Conservation (phyloP, 2,329 filamentous ascomycete genomes). For the Aspergillus sp. region DNA sequence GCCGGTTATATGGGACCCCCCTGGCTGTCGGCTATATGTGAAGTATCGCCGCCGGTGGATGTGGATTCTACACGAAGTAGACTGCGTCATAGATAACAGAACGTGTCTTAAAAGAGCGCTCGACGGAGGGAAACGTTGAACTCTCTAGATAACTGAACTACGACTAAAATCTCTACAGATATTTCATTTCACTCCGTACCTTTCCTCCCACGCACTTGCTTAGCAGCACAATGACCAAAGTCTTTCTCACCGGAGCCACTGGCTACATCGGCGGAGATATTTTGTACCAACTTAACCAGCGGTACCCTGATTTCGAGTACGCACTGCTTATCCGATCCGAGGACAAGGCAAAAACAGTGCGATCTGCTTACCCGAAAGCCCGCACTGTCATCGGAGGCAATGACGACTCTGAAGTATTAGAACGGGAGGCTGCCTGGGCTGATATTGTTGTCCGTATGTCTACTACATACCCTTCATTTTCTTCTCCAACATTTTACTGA, state of each 20-base stretch:
- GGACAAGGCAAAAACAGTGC: constrained; percentile 37
- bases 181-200: neutral
- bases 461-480: neutral
- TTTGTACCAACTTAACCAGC: constrained; percentile 42
- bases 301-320: constrained; percentile 43
- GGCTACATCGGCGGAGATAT: constrained; percentile 53
- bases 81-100: too few relatives aligned
- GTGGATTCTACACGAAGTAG: too few relatives aligned
- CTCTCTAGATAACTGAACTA: too few relatives aligned
- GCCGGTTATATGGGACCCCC: too few relatives aligned
- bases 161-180: too few relatives aligned
- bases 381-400: constrained; percentile 54
- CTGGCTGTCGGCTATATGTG: too few relatives aligned
- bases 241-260: constrained; percentile 52
- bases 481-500: neutral
- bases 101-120: too few relatives aligned
- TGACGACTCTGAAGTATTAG: neutral
- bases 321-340: constrained; percentile 39
- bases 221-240: neutral
- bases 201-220: neutral
- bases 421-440: constrained; percentile 30
- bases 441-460: constrained; percentile 51
- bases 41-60: too few relatives aligned
- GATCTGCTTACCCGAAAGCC: constrained; percentile 45
- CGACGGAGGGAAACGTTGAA: too few relatives aligned